Evolutionary conservation across 352 stramenopile genomes (phyloP), one percentile per base, ranked within the genome.

Genomic region (Phytophthora nicotianae): DNA sequence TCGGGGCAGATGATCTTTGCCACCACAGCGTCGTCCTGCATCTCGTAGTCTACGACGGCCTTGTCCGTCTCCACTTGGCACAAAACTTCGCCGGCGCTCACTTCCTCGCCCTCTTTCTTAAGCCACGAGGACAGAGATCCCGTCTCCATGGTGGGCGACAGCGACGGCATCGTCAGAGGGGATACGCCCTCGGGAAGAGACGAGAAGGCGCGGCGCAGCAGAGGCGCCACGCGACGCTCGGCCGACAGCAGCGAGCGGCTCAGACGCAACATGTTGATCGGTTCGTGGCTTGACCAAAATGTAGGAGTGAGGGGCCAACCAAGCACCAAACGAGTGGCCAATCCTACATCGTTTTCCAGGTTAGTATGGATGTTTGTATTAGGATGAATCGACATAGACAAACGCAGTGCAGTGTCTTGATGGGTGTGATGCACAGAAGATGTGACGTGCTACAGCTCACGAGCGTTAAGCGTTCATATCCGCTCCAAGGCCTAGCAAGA

Each of bases 41-140:
- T 93, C 81, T 99, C 97, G 73, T 98, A 99, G 78, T 99, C 97
- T 40, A 99, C 97, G 19, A 97, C 97, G 27, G 97, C 97, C 81
- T 99, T 99, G 84, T 99, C 97, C 13, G 97, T 99, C 77, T 99
- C 97, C 56, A 99, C 94, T 56, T 98, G 88, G 72, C 92, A 98
- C 23, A 99, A 73, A 20, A 98, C 88, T 72, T 98, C 92, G 33
- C 97, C 96, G 0, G 96, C 83, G 20, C 67, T 61, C 57, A 99
- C 90, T 43, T 85, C 65, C 13, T 98, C 89, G 50, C 96, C 97
- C 59, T 98, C 91, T 29, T 89, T 84, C 70, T 90, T 92, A 54
- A 98, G 94, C 96, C 97, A 99, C 53, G 85, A 69, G 7, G 95
- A 91, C 59, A 99, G 95, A 41, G 79, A 97, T 38, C 97, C 97